A percentile compares a stretch with the other conserved stretches of the same genome.
phyloP scores from a whole-genome alignment of 1,284 basidiomycete species.

The Heliocybe sulcata region DNA sequence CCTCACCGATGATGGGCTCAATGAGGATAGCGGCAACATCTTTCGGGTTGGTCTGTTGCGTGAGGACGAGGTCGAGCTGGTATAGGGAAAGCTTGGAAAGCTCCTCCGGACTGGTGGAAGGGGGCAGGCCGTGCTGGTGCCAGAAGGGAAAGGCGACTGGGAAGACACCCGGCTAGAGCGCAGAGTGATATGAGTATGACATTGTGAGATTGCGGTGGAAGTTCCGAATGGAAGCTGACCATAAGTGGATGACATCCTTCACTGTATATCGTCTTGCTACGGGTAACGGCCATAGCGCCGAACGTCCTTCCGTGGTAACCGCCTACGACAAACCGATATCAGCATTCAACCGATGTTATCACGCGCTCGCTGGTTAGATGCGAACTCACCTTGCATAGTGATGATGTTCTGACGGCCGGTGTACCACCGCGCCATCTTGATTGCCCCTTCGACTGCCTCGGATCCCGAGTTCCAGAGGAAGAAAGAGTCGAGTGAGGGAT shows the following conservation, averaged over 20 bases:
- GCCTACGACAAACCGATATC: slow-evolving; percentile 31
- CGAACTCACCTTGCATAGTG: slow-evolving; percentile 67
- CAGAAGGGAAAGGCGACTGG: slow-evolving; percentile 87
- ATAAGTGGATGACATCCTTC: slow-evolving; percentile 77
- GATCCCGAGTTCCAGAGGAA: slow-evolving; percentile 96
- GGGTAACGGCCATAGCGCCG: slow-evolving; percentile 84
- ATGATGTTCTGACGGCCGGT: slow-evolving; percentile 87
- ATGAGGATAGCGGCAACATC: slow-evolving; percentile 92
- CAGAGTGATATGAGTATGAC: too few relatives aligned
- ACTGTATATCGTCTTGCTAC: slow-evolving; percentile 87
- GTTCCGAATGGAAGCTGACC: slow-evolving; percentile 33
- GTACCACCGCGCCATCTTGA: slow-evolving; percentile 74
- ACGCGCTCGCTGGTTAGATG: not conserved
- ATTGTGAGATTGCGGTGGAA: not conserved
- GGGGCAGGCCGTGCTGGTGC: slow-evolving; percentile 74
- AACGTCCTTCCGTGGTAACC: slow-evolving; percentile 85
- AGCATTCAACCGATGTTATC: not conserved
- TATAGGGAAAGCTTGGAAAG: slow-evolving; percentile 68
- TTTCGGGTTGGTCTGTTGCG: slow-evolving; percentile 77
- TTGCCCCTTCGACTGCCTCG: slow-evolving; percentile 80
- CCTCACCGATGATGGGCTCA: slow-evolving; percentile 92
- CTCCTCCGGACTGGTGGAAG: slow-evolving; percentile 55
- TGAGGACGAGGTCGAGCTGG: slow-evolving; percentile 79
- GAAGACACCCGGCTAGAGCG: slow-evolving; percentile 77
- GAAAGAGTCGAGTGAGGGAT: slow-evolving; percentile 87